Evolutionary conservation across 352 stramenopile species (phyloP), one percentile per base, ranked within the genome.

Genomic region (Phytophthora idaei): DNA sequence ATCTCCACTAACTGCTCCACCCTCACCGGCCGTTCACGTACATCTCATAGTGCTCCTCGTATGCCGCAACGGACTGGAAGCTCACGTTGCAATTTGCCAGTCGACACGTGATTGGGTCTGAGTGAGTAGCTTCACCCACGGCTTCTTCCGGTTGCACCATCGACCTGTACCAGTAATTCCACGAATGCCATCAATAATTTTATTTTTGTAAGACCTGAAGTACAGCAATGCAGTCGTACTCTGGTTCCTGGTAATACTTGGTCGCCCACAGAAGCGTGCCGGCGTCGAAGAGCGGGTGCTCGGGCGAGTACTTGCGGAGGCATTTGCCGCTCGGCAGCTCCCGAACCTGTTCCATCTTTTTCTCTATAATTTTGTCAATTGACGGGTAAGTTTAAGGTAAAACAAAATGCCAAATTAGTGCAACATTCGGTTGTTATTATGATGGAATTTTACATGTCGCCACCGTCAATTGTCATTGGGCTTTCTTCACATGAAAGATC

Each of bases 1-100:
- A 11, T 47, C 17, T 47, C 41, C 11, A 11, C 4, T 27, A 47
- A 47, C 47, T 46, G 7, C 2, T 6, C 41, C 3, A 1, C 14
- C 3, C n/a, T 28, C 0, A 11, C n/a, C 25, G 1, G 34, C 34
- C 10, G 15, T 17, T 21, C 12, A 62, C 69, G 56, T 70, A 89
- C 80, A 89, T 75, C 50, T 86, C 76, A 59, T 89, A 89, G 62
- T 89, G 80, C 27, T 89, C 80, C 64, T 89, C 78, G 52, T 87
- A 89, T 3, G 69, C 74, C 17, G 57, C 61, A 34, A 83, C 41
- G 15, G 78, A 80, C n/a, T 67, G 64, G 54, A 87, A 89, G 11
- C 32, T 70, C 4, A 83, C 61, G 34, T 78, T 66, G 61, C 80
- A 89, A 42, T 74, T 77, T 39, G 76, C 64, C 36, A 89, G 61